These are phyloP conservation scores for Colletotrichum lupini DNA, from an alignment of 2,329 filamentous ascomycete genomes.

Conservation along the genomic window DNA sequence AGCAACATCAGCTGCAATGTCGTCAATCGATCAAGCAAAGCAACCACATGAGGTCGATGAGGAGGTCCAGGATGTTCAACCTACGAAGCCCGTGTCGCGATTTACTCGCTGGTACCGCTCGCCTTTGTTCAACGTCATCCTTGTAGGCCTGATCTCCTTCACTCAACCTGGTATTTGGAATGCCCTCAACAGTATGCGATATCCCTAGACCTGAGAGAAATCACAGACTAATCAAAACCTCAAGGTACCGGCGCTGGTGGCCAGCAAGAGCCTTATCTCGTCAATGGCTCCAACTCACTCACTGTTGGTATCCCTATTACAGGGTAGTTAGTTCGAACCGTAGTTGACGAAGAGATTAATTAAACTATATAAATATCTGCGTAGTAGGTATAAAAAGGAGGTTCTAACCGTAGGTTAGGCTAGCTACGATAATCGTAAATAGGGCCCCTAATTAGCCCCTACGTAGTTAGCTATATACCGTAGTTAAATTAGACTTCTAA, in stretches of 20 bases:
- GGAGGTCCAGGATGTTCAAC: slow-evolving; percentile 15
- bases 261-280: slow-evolving; percentile 70
- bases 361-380: too few species aligned
- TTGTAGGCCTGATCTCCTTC: slow-evolving; percentile 56
- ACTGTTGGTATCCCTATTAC: too few species aligned
- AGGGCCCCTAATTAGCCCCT: too few species aligned
- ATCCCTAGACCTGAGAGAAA: not conserved
- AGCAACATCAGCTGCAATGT: slow-evolving; percentile 13
- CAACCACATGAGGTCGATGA: slow-evolving; percentile 18
- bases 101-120: slow-evolving; percentile 54
- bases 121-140: slow-evolving; percentile 57
- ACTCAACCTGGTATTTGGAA: slow-evolving; percentile 60
- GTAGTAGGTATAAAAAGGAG: too few species aligned
- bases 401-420: too few species aligned
- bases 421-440: too few species aligned
- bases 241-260: slow-evolving; percentile 70
- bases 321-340: too few species aligned
- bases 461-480: too few species aligned
- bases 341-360: too few species aligned
- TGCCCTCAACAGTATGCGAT: slow-evolving; percentile 51
- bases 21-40: slow-evolving; percentile 21
- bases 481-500: too few species aligned
- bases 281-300: slow-evolving; percentile 78
- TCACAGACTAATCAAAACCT: not conserved
- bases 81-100: slow-evolving; percentile 40